phyloP scores from a whole-genome alignment of 257 asterid genomes.

The Nicotiana benthamiana region DNA sequence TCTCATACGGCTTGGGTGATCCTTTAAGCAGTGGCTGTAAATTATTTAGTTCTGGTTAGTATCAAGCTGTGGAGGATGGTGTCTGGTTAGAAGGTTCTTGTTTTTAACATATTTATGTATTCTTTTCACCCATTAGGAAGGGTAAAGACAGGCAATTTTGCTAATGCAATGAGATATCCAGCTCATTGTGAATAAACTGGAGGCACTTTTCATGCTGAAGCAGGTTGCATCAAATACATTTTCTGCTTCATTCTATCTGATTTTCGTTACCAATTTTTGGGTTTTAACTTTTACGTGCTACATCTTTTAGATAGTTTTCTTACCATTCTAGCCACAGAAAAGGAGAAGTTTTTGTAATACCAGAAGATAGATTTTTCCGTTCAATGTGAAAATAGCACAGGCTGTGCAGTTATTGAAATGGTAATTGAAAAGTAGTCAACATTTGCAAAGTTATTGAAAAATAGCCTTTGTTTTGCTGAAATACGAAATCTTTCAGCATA shows the following conservation, averaged over 20 bases:
- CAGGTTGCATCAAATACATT: neutral
- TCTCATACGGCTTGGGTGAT: neutral
- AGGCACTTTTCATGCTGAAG: neutral
- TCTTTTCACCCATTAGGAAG: neutral
- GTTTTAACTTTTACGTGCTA: neutral
- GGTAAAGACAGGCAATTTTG: neutral
- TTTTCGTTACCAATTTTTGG: neutral
- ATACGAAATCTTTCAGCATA: too few relatives aligned
- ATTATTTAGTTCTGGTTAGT: constrained; percentile 15
- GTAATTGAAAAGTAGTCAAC: too few relatives aligned
- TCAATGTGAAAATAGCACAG: too few relatives aligned
- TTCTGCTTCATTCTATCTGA: neutral
- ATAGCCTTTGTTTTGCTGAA: too few relatives aligned
- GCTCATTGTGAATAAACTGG: neutral
- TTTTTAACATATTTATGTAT: neutral
- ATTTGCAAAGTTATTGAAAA: too few relatives aligned
- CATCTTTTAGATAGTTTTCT: neutral
- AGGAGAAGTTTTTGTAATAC: neutral
- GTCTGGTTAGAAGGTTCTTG: neutral
- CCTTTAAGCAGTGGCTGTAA: constrained; percentile 19
- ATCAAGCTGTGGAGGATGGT: neutral
- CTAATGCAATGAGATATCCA: neutral
- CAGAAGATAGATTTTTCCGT: neutral
- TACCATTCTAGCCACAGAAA: neutral
- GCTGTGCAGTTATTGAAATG: too few relatives aligned